These are phyloP conservation scores for Pythium apleroticum DNA, from an alignment of 352 stramenopile species.

Conservation along the genomic window DNA sequence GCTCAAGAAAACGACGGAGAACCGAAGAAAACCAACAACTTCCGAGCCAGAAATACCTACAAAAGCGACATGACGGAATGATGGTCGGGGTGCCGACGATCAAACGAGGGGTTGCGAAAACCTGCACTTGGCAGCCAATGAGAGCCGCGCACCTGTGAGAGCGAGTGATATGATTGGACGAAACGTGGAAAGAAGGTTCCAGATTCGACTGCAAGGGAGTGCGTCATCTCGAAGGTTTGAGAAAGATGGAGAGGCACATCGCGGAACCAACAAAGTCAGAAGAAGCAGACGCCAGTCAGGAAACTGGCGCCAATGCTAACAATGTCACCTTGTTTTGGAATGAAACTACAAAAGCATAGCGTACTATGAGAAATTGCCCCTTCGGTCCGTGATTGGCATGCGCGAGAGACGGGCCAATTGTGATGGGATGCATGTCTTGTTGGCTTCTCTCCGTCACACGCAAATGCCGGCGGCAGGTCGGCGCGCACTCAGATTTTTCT, in stretches of 20 bases:
- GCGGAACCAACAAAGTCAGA: conserved; percentile 1
- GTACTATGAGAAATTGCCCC: conserved; percentile 2
- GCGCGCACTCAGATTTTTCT: conserved; percentile 27
- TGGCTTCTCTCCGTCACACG: conserved; percentile 15
- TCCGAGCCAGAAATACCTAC: background rate
- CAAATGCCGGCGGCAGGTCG: background rate
- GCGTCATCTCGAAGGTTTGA: conserved; percentile 22
- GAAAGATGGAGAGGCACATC: conserved; percentile 9
- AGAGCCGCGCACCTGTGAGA: background rate
- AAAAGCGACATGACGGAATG: conserved; percentile 19
- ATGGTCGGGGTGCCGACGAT: conserved; percentile 8
- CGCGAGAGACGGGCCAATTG: conserved; percentile 8
- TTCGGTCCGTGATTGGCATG: conserved; percentile 20
- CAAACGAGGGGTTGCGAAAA: conserved; percentile 23
- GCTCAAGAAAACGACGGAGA: conserved; percentile 4
- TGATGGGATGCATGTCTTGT: conserved; percentile 3
- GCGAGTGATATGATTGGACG: background rate
- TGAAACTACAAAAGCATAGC: background rate
- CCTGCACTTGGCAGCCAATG: conserved; percentile 24
- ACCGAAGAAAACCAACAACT: conserved; percentile 4
- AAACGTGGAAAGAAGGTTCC: conserved; percentile 13
- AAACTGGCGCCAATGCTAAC: conserved; percentile 18
- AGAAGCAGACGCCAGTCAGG: conserved; percentile 5
- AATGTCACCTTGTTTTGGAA: background rate
- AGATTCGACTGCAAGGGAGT: conserved; percentile 8